Conservation (phyloP, 305 asterid species). For the Fraxinus angustifolia region DNA sequence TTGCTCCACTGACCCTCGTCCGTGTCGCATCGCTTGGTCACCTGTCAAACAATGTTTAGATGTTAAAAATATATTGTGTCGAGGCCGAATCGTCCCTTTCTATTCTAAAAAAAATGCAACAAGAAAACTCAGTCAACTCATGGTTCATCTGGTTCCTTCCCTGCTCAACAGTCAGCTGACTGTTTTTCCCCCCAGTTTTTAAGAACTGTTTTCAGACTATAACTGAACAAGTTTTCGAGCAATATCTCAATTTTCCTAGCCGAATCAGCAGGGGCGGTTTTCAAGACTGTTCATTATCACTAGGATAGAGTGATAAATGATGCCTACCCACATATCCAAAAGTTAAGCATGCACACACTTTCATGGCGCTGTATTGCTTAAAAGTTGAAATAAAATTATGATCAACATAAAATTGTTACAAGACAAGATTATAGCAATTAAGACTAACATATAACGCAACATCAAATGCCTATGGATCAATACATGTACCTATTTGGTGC, state of each 20-base stretch:
- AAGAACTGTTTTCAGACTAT: background rate
- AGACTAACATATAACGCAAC: background rate
- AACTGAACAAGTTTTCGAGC: background rate
- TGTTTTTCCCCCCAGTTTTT: background rate
- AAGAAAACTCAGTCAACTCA: background rate
- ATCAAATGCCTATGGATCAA: background rate
- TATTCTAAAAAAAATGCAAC: background rate
- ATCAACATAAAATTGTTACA: background rate
- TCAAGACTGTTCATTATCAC: background rate
- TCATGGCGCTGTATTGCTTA: background rate
- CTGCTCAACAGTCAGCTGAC: background rate
- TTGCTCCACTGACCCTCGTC: conserved; percentile 52
- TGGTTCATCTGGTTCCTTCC: background rate
- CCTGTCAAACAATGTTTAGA: conserved; percentile 28
- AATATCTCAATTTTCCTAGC: background rate
- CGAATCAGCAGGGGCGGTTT: background rate
- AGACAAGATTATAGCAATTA: background rate
- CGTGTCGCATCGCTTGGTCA: conserved; percentile 56
- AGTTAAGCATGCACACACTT: background rate
- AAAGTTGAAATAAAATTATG: background rate
- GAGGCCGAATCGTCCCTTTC: background rate
- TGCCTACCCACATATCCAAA: background rate
- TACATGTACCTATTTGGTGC: background rate
- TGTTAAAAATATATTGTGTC: background rate
- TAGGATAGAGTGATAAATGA: background rate